Conservation (phyloP, 805 yeast genomes). For the Candida tammaniensis region DNA sequence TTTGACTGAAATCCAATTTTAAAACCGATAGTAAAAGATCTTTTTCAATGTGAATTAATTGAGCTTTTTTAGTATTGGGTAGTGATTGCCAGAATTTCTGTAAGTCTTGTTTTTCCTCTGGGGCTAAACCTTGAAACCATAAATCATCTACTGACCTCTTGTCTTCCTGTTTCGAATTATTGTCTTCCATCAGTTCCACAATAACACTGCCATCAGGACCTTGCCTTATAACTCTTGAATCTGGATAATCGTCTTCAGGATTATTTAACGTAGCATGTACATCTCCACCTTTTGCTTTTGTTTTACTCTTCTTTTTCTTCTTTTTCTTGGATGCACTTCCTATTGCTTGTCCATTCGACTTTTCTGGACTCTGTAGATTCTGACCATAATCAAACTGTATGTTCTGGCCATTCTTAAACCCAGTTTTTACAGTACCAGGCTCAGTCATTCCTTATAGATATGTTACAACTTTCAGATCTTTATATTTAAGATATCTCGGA, state of each 20-base stretch:
- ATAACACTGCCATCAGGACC: conserved; percentile 75
- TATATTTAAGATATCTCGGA: no score
- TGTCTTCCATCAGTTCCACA: conserved; percentile 53
- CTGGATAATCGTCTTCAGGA: conserved; percentile 65
- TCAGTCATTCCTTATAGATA: no score
- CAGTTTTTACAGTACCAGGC: no score
- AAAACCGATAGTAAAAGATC: conserved; percentile 65
- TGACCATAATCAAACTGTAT: conserved; percentile 29
- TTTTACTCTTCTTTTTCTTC: conserved; percentile 30
- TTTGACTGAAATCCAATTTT: conserved; percentile 31
- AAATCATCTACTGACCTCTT: conserved; percentile 26
- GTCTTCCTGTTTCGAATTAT: not conserved
- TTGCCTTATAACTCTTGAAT: conserved; percentile 66
- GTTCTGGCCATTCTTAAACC: conserved; percentile 25
- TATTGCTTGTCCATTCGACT: conserved; percentile 1
- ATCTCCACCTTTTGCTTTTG: conserved; percentile 22
- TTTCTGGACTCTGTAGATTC: conserved; percentile 4
- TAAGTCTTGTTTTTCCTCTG: conserved; percentile 51
- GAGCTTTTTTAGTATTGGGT: conserved; percentile 55
- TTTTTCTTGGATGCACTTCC: conserved; percentile 10
- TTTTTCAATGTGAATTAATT: conserved; percentile 64
- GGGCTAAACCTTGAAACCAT: conserved; percentile 44
- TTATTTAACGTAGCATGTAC: conserved; percentile 46
- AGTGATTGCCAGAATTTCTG: conserved; percentile 66
- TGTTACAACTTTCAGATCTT: no score